Percentiles rank a stretch among this genome's conserved stretches.
Conservation (phyloP, 78 protist genomes). For the Dictyostelium capitatum region DNA sequence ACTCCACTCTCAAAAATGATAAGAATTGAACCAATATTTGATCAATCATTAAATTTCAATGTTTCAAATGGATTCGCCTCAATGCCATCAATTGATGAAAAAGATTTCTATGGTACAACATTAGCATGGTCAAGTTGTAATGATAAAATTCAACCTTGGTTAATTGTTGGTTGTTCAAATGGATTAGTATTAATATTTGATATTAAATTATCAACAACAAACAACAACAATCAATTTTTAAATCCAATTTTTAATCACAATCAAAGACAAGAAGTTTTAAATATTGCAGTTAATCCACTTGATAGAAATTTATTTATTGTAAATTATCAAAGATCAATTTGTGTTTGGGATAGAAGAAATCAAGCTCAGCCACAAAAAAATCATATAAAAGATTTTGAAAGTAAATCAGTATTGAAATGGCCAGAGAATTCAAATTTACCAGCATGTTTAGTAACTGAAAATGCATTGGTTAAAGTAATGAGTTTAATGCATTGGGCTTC, state of each 20-base stretch:
- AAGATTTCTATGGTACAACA: not conserved
- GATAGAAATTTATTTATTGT: constrained; percentile 22
- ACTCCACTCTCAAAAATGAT: not conserved
- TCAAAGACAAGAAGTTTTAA: not conserved
- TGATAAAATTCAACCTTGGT: not conserved
- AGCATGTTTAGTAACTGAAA: not conserved
- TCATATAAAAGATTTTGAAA: not conserved
- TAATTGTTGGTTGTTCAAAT: constrained; percentile 38
- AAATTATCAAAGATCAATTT: not conserved
- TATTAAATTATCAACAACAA: not conserved
- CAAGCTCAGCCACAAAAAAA: not conserved
- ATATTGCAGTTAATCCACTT: constrained; percentile 12
- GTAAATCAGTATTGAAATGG: constrained; percentile 13
- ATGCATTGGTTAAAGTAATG: not conserved
- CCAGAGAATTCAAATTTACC: constrained; percentile 23
- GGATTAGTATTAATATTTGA: constrained; percentile 9
- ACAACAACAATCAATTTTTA: not conserved
- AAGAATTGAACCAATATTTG: constrained; percentile 14
- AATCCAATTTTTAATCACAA: constrained; percentile 17
- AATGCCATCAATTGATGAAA: not conserved
- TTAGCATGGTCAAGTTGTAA: not conserved
- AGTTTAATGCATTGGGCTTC: not conserved
- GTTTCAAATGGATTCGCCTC: not conserved
- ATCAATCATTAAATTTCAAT: constrained; percentile 20
- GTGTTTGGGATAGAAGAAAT: constrained; percentile 40